A percentile compares a stretch with the other conserved stretches of the same genome.
Conservation (phyloP, 352 stramenopile species). For the Phytophthora pseudosyringae region DNA sequence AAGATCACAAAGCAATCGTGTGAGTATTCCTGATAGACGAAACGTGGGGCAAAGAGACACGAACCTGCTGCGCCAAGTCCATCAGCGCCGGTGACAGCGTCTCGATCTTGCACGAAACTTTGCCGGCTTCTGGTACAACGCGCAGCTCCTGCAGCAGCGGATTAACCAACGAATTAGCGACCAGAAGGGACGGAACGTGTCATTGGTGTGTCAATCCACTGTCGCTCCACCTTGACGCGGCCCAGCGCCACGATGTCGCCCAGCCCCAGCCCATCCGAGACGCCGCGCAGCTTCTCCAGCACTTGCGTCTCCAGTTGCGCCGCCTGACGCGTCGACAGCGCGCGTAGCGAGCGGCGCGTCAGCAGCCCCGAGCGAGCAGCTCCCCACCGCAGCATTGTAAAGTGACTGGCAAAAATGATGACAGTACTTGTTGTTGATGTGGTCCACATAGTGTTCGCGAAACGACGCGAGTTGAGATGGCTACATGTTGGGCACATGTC, state of each 20-base stretch:
- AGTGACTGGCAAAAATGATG: conserved; percentile 3
- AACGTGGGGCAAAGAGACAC: conserved; percentile 6
- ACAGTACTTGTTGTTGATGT: conserved; percentile 15
- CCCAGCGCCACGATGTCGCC: conserved; percentile 77
- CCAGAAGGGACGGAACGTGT: not conserved
- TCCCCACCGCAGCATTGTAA: conserved; percentile 35
- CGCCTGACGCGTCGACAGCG: conserved; percentile 68
- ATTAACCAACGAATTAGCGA: not conserved
- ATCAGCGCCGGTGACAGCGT: conserved; percentile 69
- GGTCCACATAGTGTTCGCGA: not conserved
- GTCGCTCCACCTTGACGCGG: conserved; percentile 70
- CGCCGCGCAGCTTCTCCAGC: conserved; percentile 68
- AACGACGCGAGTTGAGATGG: conserved; percentile 19
- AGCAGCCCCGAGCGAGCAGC: conserved; percentile 11
- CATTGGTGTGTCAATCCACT: conserved; percentile 10
- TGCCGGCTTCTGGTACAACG: conserved; percentile 47
- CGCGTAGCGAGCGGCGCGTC: conserved; percentile 36
- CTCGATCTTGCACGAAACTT: conserved; percentile 81
- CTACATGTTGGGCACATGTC: conserved; percentile 18
- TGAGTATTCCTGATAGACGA: not conserved
- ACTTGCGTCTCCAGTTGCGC: conserved; percentile 82
- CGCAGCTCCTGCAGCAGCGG: conserved; percentile 54
- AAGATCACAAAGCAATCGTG: not conserved
- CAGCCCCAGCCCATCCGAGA: conserved; percentile 76
- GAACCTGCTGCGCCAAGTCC: conserved; percentile 72